phyloP scores from a whole-genome alignment of 164 flowering plant species.

The Magnolia kwangsiensis region DNA sequence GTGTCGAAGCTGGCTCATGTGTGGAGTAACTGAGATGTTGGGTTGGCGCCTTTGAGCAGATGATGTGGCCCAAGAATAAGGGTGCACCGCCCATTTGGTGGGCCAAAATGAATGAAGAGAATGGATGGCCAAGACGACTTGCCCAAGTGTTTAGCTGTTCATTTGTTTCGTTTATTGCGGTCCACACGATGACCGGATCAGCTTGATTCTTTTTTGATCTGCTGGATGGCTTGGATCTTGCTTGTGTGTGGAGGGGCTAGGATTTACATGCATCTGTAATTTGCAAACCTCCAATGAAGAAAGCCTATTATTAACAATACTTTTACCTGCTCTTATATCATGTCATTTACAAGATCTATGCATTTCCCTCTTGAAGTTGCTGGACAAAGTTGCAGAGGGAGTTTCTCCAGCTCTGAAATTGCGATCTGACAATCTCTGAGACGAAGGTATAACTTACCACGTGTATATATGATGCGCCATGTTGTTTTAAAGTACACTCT shows the following conservation, averaged over 20 bases:
- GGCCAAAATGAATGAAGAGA: too few species aligned
- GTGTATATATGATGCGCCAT: background rate
- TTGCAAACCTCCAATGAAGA: too few species aligned
- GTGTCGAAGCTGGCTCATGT: too few species aligned
- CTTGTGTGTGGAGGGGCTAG: too few species aligned
- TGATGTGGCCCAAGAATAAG: too few species aligned
- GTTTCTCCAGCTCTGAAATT: background rate
- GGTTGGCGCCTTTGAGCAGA: too few species aligned
- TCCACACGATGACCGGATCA: background rate
- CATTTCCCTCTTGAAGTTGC: background rate
- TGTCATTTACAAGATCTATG: background rate
- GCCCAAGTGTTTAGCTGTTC: background rate
- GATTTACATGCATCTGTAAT: background rate
- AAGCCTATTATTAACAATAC: background rate
- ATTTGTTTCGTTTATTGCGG: background rate
- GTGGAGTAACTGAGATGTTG: too few species aligned
- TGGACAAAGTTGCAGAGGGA: background rate
- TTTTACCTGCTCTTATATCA: background rate
- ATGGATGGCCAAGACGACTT: too few species aligned
- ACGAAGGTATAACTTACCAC: background rate
- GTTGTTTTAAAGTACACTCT: background rate
- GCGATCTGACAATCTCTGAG: background rate
- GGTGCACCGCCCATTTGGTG: too few species aligned
- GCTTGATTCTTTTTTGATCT: background rate
- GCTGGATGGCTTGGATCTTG: background rate